Conservation (phyloP, 1,284 basidiomycete species). For the Apiotrichum sp. region DNA sequence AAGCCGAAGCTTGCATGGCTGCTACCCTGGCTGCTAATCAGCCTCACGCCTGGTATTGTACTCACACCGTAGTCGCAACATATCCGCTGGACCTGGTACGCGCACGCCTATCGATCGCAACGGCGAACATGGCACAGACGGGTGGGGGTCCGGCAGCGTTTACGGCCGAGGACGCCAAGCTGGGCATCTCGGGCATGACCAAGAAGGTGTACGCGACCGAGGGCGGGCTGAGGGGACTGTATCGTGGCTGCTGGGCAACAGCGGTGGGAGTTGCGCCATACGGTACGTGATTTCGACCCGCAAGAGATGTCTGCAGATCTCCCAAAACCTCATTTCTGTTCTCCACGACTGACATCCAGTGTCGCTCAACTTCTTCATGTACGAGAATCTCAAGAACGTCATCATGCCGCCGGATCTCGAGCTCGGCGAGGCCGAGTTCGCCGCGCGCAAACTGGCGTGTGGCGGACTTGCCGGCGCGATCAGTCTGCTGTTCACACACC, state of each 20-base stretch:
- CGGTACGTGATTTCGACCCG: constrained; percentile 4
- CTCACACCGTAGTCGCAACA: constrained; percentile 57
- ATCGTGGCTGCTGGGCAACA: constrained; percentile 75
- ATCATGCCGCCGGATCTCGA: constrained; percentile 26
- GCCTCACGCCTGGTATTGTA: not conserved
- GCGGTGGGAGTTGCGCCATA: constrained; percentile 89
- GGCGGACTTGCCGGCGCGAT: constrained; percentile 58
- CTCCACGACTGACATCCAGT: constrained; percentile 38
- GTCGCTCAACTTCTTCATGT: constrained; percentile 47
- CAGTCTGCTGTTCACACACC: constrained; percentile 90
- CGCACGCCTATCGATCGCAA: constrained; percentile 86
- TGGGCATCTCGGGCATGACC: constrained; percentile 84
- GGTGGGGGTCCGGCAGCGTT: constrained; percentile 19
- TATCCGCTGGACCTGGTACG: constrained; percentile 91
- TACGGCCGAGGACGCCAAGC: constrained; percentile 39
- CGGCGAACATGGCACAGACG: constrained; percentile 49
- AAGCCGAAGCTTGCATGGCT: no score
- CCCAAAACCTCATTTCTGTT: no score
- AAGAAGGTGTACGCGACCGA: constrained; percentile 82
- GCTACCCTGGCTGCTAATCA: not conserved
- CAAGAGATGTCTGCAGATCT: no score
- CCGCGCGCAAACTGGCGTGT: constrained; percentile 45
- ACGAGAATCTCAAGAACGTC: constrained; percentile 33
- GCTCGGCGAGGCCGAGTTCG: constrained; percentile 29
- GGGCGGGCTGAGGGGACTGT: constrained; percentile 77